Percentiles rank a stretch among this genome's conserved stretches.
These are phyloP conservation scores for Cryptosporidium bovis DNA, from an alignment of 169 alveolate species.

Conservation along the genomic window DNA sequence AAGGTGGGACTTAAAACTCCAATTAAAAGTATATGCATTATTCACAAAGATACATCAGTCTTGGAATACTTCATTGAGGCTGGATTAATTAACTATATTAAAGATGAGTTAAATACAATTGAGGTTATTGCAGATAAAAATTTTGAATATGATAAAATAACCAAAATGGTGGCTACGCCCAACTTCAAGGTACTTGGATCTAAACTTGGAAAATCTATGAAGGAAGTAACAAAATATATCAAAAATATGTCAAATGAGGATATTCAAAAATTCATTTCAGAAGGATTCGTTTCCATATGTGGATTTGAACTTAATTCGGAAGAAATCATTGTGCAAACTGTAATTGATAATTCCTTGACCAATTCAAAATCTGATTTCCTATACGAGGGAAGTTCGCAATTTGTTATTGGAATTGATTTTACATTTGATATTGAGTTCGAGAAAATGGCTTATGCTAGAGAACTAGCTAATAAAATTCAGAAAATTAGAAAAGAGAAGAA, in stretches of 20 bases:
- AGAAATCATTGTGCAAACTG: slow-evolving; percentile 78
- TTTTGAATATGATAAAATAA: slow-evolving; percentile 81
- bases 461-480: slow-evolving; percentile 83
- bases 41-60: slow-evolving; percentile 80
- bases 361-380: slow-evolving; percentile 78
- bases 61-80: slow-evolving; percentile 79
- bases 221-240: slow-evolving; percentile 81
- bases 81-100: slow-evolving; percentile 81
- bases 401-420: slow-evolving; percentile 81
- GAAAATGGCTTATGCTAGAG: slow-evolving; percentile 82
- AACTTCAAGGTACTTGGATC: slow-evolving; percentile 88
- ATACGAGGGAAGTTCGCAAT: slow-evolving; percentile 78
- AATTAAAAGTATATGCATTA: slow-evolving; percentile 83
- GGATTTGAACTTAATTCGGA: slow-evolving; percentile 84
- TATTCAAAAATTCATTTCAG: slow-evolving; percentile 75
- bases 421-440: slow-evolving; percentile 82
- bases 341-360: slow-evolving; percentile 77
- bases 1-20: slow-evolving; percentile 93
- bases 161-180: slow-evolving; percentile 85
- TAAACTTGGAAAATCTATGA: slow-evolving; percentile 87
- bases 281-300: slow-evolving; percentile 76
- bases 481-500: slow-evolving; percentile 81
- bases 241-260: slow-evolving; percentile 79
- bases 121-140: slow-evolving; percentile 80
- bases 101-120: slow-evolving; percentile 89